Evolutionary conservation across 306 rosid species (phyloP), one percentile per base, ranked within the genome.

Genomic region (Cercis canadensis): DNA sequence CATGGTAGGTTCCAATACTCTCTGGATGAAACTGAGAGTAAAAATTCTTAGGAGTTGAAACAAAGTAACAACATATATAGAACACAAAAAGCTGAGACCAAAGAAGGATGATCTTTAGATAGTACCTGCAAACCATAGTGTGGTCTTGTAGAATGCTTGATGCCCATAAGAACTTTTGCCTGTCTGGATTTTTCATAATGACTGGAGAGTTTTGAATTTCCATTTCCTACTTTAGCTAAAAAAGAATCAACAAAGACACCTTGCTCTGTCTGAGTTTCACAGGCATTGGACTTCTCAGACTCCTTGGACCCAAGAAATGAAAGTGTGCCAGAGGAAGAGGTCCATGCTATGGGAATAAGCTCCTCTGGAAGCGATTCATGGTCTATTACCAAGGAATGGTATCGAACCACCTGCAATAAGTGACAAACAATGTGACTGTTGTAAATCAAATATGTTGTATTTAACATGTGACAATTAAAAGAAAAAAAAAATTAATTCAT

Each of bases 91-190:
- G 51, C 75, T 59, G 17, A 78, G 34, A 47, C 40, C 41, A 76
- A 39, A 74, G 33, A 37, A 31, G 7, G 54, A 66, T 56, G 8
- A 53, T 78, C 32, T 33, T 69, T 47, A 70, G 40, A 65, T 57
- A 75, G 47, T 77, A 94, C 99, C 99, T 95, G 99, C 68, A 95
- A 81, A 78, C 99, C 99, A 79, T 89, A 95, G 84, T 95, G 99
- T 62, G 99, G 99, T 79, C 92, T 85, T 64, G 87, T 69, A 63
- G 92, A 86, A 84, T 95, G 99, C 92, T 72, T 83, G 76, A 95
- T 78, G 67, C 96, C 99, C 99, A 95, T 91, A 46, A 95, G 90
- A 77, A 87, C 85, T 75, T 81, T 80, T 72, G 65, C 54, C 37
- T 81, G 80, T 80, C 29, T 49, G 12, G 72, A 59, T 73, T 58